A percentile compares a stretch with the other conserved stretches of the same genome.
phyloP scores from a whole-genome alignment of 805 yeast species.

The Metschnikowia vanudenii region DNA sequence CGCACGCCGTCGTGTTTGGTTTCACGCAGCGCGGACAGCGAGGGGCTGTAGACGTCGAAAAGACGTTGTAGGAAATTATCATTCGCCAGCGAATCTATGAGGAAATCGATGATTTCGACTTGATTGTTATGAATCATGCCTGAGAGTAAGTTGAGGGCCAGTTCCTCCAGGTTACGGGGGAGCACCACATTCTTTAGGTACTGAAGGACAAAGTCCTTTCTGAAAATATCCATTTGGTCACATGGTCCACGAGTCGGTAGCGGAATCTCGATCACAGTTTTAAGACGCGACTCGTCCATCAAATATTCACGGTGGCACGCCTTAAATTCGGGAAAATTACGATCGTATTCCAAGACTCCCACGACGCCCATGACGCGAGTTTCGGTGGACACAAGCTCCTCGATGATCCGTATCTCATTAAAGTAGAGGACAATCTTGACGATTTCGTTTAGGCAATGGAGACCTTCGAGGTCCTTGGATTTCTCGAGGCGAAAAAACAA shows the following conservation, averaged over 20 bases:
- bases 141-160: conserved; percentile 62
- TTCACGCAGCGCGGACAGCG: background rate
- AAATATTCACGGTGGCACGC: conserved; percentile 76
- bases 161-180: conserved; percentile 80
- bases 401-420: conserved; percentile 53
- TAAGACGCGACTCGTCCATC: conserved; percentile 55
- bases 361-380: conserved; percentile 49
- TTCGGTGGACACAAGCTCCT: conserved; percentile 32
- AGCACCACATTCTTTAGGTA: conserved; percentile 84
- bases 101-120: conserved; percentile 57
- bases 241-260: conserved; percentile 38
- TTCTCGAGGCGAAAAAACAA: conserved; percentile 59
- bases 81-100: conserved; percentile 46
- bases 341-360: conserved; percentile 85
- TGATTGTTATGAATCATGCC: conserved; percentile 70
- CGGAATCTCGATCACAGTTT: conserved; percentile 63
- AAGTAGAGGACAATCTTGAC: conserved; percentile 67
- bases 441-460: conserved; percentile 70
- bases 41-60: conserved; percentile 52
- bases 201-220: conserved; percentile 73
- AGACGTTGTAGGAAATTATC: conserved; percentile 52
- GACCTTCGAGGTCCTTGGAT: conserved; percentile 47
- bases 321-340: conserved; percentile 76
- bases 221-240: conserved; percentile 49
- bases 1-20: conserved; percentile 65